These are phyloP conservation scores for Pseudogymnoascus sp. DNA, from an alignment of 2,329 filamentous ascomycete genomes.

Conservation along the genomic window DNA sequence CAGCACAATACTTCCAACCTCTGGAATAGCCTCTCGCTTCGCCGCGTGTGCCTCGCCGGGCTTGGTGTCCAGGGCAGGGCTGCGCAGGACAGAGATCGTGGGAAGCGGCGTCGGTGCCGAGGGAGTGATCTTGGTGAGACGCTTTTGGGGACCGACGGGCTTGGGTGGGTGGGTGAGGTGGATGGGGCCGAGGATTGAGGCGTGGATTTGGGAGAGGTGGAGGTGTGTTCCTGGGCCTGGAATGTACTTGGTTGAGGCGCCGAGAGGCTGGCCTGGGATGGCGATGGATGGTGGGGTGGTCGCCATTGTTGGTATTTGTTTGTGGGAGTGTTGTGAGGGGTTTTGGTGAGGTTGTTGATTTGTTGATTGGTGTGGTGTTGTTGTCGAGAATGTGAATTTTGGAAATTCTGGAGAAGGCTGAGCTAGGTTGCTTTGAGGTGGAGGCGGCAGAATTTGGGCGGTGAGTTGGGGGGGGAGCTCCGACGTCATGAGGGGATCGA, in stretches of 20 bases:
- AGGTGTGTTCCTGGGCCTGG: conserved; percentile 81
- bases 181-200: conserved; percentile 73
- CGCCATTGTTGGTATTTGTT: conserved; percentile 1
- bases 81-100: conserved; percentile 47
- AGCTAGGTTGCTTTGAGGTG: conserved; percentile 2
- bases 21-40: conserved; percentile 64
- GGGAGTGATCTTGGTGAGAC: conserved; percentile 49
- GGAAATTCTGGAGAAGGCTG: conserved; percentile 8
- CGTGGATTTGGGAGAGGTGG: conserved; percentile 63
- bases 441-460: neutral
- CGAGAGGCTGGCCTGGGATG: conserved; percentile 76
- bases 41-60: conserved; percentile 26
- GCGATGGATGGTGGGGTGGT: conserved; percentile 41
- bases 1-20: conserved; percentile 72
- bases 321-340: neutral
- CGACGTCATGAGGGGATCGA: neutral
- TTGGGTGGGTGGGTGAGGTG: conserved; percentile 38
- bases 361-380: neutral
- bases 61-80: neutral
- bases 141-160: conserved; percentile 43
- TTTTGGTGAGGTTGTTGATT: conserved; percentile 8
- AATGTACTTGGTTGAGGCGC: conserved; percentile 54
- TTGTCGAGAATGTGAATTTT: conserved; percentile 7
- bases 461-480: conserved; percentile 1
- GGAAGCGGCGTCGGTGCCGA: conserved; percentile 36